These are phyloP conservation scores for Whalleya microplaca DNA, from an alignment of 2,329 filamentous ascomycete species.

Conservation along the genomic window DNA sequence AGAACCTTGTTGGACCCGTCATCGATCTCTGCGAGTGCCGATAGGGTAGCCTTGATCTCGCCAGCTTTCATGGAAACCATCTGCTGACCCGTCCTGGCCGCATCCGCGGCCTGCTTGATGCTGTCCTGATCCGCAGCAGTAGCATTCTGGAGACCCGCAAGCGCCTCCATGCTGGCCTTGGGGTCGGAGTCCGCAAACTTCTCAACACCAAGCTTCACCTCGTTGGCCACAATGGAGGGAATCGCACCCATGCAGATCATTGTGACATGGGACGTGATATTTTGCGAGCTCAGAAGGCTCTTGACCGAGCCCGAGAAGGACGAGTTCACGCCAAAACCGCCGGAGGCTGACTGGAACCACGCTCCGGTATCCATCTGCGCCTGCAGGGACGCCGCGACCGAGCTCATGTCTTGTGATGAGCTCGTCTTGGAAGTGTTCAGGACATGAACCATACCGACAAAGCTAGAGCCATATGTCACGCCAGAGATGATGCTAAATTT, in stretches of 20 bases:
- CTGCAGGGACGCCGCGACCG: slow-evolving; percentile 8
- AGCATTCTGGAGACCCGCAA: slow-evolving; percentile 15
- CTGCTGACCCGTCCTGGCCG: slow-evolving; percentile 14
- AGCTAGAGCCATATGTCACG: slow-evolving; percentile 22
- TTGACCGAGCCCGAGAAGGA: slow-evolving; percentile 13
- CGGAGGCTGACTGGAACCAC: neutral
- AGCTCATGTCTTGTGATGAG: slow-evolving; percentile 8
- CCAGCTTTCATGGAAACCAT: slow-evolving; percentile 10
- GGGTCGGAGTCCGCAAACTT: slow-evolving; percentile 15
- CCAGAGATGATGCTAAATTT: slow-evolving; percentile 22
- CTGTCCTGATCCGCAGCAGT: slow-evolving; percentile 7
- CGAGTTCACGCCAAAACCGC: slow-evolving; percentile 10
- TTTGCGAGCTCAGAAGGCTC: slow-evolving; percentile 16
- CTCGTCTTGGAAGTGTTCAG: slow-evolving; percentile 8
- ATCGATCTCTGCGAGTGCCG: slow-evolving; percentile 15
- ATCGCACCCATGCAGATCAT: slow-evolving; percentile 16
- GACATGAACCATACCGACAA: slow-evolving; percentile 24
- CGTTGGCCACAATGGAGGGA: slow-evolving; percentile 19
- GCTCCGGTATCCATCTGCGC: slow-evolving; percentile 7
- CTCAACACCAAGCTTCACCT: slow-evolving; percentile 16
- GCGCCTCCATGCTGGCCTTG: slow-evolving; percentile 10
- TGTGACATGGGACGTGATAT: slow-evolving; percentile 14
- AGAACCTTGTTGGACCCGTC: slow-evolving; percentile 23
- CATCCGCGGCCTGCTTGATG: slow-evolving; percentile 13
- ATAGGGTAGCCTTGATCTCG: slow-evolving; percentile 12